Base-by-base conservation (phyloP, 2,329 filamentous ascomycete genomes). In the Aureobasidium musti region DNA sequence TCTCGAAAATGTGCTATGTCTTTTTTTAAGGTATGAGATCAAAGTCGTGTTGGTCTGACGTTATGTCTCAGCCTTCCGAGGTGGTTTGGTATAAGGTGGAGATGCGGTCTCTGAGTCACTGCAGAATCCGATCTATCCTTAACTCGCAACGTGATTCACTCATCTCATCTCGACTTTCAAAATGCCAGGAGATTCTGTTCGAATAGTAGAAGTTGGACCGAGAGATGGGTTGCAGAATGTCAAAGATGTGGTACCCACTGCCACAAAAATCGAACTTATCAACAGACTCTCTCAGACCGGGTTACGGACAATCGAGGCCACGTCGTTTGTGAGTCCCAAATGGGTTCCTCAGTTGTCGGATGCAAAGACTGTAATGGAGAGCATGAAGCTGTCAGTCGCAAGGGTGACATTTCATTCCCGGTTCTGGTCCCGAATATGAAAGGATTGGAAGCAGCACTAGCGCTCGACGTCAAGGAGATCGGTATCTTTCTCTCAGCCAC, bases 401-500 rank as follows among this genome's bases (percentile, higher is more conserved):
- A 61, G n/a, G 74, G 80, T 54, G 78, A 82, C 1, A 83, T 93
- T 61, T 88, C 87, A 30, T 95, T 92, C 76, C 90, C 91, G 67
- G 95, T 91, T 80, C 86, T 96, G 5, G 87, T 90, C 0, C 91
- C 91, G 39, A 96, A 96, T 73, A 80, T 80, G 68, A 90, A 89
- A 75, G 91, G 91, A 33, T 78, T 94, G 21, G 82, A 87, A 73
- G 81, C 91, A 30, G 88, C 90, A 41, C 86, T 91, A 33, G 92
- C 59, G 23, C 35, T 66, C 35, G 65, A 61, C 37, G 47, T 49
- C 54, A n/a, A 82, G 78, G 90, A 93, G 74, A 82, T 94, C 37
- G 90, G 91, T 50, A 89, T 94, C 45, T 95, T 96, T 77, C 89
- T 90, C 17, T 89, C 91, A 1, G 91, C 91, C 0, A 94, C 90